Evolutionary conservation across 371 early-diverging fungal genomes (phyloP).

Genomic region (Syncephalastrum contaminatum): DNA sequence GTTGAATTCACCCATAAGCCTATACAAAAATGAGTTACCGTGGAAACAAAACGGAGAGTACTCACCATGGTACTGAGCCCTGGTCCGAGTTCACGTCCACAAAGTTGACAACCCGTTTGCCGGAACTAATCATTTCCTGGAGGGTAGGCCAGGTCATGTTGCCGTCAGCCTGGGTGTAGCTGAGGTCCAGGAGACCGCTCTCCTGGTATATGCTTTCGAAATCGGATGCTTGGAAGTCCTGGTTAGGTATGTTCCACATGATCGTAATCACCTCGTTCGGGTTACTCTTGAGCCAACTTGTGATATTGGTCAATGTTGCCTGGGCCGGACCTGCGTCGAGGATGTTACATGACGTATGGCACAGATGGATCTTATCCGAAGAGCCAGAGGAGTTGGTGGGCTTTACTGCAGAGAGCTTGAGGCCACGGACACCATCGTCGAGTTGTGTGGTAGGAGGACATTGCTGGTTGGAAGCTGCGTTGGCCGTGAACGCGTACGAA

Average conservation of each 20-base stretch:
- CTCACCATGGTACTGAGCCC: constrained; percentile 60
- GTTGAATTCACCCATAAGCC: constrained; percentile 54
- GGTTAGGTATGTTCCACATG: constrained; percentile 65
- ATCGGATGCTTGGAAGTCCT: constrained; percentile 40
- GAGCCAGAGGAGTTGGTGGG: constrained; percentile 23
- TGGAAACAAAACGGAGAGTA: background rate
- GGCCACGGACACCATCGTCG: constrained; percentile 67
- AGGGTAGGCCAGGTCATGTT: constrained; percentile 69
- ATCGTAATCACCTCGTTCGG: constrained; percentile 72
- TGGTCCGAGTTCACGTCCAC: constrained; percentile 57
- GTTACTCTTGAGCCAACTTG: constrained; percentile 58
- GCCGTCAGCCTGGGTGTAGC: constrained; percentile 41
- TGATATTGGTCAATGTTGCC: constrained; percentile 47
- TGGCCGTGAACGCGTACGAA: constrained; percentile 58
- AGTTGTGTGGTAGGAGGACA: constrained; percentile 62
- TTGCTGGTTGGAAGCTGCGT: constrained; percentile 69
- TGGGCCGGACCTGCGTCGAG: constrained; percentile 60
- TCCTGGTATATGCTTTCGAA: constrained; percentile 55
- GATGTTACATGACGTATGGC: constrained; percentile 64
- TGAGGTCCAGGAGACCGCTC: constrained; percentile 59
- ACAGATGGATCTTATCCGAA: constrained; percentile 55
- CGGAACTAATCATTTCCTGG: constrained; percentile 56
- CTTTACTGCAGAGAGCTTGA: constrained; percentile 66
- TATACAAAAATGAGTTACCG: constrained; percentile 12
- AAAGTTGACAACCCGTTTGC: constrained; percentile 70